Base-by-base conservation (phyloP, 139 green algal species). In the Chlorella sp. region DNA sequence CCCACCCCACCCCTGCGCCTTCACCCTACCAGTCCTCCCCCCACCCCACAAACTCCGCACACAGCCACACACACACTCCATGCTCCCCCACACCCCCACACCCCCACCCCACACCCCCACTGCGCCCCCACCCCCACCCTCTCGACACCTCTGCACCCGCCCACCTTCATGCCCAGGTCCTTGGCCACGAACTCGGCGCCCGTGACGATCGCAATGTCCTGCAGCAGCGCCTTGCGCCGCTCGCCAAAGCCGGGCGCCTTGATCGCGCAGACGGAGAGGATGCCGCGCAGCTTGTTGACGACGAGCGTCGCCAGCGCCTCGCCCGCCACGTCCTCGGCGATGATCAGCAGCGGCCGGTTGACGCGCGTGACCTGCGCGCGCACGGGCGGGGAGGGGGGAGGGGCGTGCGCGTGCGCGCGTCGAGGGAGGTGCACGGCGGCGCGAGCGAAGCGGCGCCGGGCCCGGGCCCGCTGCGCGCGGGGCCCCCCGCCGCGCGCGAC, bases 211-310 rank as follows among this genome's bases (percentile, higher is more conserved):
- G 88, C 89, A 86, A 95, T 94, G 80, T 95, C 89, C 76, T 93
- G 89, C 67, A 97, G 88, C 55, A 97, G 87, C 5, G 92, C 90
- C 85, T 96, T 97, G 63, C 93, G 79, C 21, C 91, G 81, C 82
- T 97, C 93, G 21, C 92, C 92, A 87, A 98, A 91, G 77, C 95
- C 93, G 74, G 93, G 90, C 21, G 93, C 89, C 83, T 95, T 95
- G 82, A 95, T 93, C 45, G 92, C 91, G 65, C 77, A 87, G 40
- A 99, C 96, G 55, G 95, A 92, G 58, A 99, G 77, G 51, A 99
- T 93, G 77, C 96, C 96, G 70, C 96, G 88, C 79, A 99, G 86
- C 90, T 99, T 99, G 93, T 99, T 99, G 1, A 99, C 96, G 43
- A 99, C 94, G 69, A 99, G 91, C 8, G 96, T 99, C 50, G 96